Evolutionary conservation across 2,329 filamentous ascomycete species (phyloP).

Genomic region (Ophiosphaerella herpotricha): DNA sequence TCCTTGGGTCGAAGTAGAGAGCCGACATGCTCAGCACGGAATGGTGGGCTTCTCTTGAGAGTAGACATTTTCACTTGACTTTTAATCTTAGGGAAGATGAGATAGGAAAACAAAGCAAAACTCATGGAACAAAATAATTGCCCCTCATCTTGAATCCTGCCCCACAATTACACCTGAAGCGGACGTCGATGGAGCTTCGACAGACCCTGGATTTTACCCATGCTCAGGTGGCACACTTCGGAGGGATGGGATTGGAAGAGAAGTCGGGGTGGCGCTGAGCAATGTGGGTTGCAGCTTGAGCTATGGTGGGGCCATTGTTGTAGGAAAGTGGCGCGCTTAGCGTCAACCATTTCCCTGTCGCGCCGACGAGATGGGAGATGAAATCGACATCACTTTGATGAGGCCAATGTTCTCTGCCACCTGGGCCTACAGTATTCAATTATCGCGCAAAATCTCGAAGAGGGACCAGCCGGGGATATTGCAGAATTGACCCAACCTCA

Average conservation of each 20-base stretch:
- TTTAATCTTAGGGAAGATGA: conserved; percentile 4
- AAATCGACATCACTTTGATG: background rate
- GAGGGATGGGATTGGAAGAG: conserved; percentile 25
- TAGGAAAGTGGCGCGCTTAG: background rate
- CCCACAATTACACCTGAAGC: conserved; percentile 28
- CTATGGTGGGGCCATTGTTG: conserved; percentile 29
- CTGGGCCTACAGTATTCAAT: no score
- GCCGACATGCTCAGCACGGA: conserved; percentile 74
- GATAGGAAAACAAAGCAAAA: conserved; percentile 10
- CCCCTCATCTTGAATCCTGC: conserved; percentile 29
- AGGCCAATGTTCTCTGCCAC: no score
- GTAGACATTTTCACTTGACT: conserved; percentile 40
- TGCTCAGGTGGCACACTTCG: conserved; percentile 10
- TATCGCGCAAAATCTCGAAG: no score
- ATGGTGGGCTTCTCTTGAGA: conserved; percentile 57
- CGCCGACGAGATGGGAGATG: background rate
- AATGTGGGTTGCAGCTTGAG: conserved; percentile 27
- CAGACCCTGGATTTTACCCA: conserved; percentile 13
- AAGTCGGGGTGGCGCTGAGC: conserved; percentile 11
- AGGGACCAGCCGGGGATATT: no score
- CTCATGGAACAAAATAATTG: conserved; percentile 3
- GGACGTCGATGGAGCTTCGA: conserved; percentile 14
- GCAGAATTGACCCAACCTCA: background rate
- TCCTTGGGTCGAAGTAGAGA: conserved; percentile 69
- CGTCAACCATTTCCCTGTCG: background rate